Evolutionary conservation across 2,329 filamentous ascomycete genomes (phyloP).

Genomic region (Thelonectria discophora): DNA sequence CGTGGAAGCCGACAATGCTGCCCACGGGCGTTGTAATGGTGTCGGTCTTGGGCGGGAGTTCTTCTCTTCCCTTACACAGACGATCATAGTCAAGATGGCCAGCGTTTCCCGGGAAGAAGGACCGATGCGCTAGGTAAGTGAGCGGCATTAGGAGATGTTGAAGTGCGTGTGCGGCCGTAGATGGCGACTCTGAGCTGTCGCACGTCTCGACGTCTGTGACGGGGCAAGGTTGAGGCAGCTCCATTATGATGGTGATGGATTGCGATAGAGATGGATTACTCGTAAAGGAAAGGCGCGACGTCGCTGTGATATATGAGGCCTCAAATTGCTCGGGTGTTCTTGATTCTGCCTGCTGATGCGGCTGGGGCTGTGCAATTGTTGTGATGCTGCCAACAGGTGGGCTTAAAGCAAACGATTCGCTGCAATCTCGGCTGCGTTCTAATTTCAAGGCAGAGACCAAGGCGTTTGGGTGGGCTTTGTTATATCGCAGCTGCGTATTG

Average conservation of each 20-base stretch:
- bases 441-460: no score
- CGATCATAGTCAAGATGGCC: slow-evolving; percentile 9
- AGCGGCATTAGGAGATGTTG: not conserved
- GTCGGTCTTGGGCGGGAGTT: not conserved
- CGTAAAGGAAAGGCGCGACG: no score
- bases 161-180: not conserved
- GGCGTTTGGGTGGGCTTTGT: no score
- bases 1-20: slow-evolving; percentile 14
- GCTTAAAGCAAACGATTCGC: no score
- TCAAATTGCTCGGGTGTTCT: no score
- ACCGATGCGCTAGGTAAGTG: not conserved
- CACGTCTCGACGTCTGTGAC: not conserved
- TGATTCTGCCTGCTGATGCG: no score
- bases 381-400: no score
- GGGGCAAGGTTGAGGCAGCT: not conserved
- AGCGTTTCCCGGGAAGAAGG: slow-evolving; percentile 13
- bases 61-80: not conserved
- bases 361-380: no score
- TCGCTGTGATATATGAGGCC: no score
- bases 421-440: no score
- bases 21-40: slow-evolving; percentile 2
- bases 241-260: not conserved
- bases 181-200: not conserved
- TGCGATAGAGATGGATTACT: no score
- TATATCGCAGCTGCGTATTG: no score